Percentiles rank a stretch among this genome's conserved stretches.
Conservation (phyloP, 2,329 filamentous ascomycete species). For the Cryphonectria radicalis region DNA sequence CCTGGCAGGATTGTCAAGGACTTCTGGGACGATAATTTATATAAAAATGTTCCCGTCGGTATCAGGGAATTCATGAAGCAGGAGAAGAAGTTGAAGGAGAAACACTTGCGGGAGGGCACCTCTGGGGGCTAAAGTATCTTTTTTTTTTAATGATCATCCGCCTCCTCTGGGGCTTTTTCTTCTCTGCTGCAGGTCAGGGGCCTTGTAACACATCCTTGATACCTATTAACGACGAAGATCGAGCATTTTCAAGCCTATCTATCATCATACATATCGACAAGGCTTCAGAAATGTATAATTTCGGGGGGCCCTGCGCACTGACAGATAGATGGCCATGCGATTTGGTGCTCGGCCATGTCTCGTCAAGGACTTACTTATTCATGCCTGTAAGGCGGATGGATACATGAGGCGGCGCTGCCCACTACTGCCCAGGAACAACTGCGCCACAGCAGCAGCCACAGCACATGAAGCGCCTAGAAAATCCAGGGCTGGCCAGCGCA, state of each 20-base stretch:
- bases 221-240: no score
- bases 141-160: conserved; percentile 8
- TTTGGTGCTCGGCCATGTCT: no score
- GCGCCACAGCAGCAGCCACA: neutral
- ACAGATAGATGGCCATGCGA: neutral
- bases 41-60: conserved; percentile 82
- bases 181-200: neutral
- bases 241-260: no score
- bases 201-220: neutral
- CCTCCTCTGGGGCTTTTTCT: neutral
- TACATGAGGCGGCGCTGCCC: no score
- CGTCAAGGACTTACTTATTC: neutral
- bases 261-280: neutral
- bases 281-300: neutral
- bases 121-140: conserved; percentile 44
- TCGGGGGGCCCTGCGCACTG: neutral
- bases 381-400: neutral
- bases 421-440: neutral
- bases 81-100: conserved; percentile 86
- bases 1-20: conserved; percentile 52
- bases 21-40: conserved; percentile 69
- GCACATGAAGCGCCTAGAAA: neutral
- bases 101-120: conserved; percentile 64
- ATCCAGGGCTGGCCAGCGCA: neutral
- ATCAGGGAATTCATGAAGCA: conserved; percentile 97